Evolutionary conservation across 1,139 yeast species (phyloP).

Genomic region (Geotrichum bryndzae): DNA sequence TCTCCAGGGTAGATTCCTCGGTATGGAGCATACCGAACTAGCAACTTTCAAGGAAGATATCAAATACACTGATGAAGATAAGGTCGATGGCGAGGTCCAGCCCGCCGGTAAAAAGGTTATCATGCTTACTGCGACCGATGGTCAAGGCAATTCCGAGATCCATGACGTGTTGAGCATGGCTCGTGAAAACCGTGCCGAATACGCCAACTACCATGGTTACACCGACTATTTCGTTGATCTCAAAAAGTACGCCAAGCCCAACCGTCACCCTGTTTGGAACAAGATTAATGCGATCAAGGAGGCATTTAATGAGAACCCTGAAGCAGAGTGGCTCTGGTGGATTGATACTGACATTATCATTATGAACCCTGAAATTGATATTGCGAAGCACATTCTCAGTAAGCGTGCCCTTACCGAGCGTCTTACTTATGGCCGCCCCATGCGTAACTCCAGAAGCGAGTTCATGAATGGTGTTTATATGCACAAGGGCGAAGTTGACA

Average conservation of each 20-base stretch:
- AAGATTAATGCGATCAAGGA: conserved; percentile 31
- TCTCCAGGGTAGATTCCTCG: conserved; percentile 11
- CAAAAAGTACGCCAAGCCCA: conserved; percentile 20
- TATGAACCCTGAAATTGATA: conserved; percentile 30
- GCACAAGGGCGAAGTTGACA: conserved; percentile 21
- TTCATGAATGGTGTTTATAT: conserved; percentile 22
- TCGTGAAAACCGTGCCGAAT: conserved; percentile 31
- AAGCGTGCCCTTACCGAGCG: conserved; percentile 28
- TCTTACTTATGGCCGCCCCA: conserved; percentile 23
- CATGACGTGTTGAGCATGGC: conserved; percentile 27
- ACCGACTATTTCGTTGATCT: conserved; percentile 30
- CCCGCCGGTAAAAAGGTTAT: conserved; percentile 29
- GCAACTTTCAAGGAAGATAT: conserved; percentile 7
- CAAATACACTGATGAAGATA: conserved; percentile 5
- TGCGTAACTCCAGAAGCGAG: conserved; percentile 19
- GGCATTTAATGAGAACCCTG: conserved; percentile 29
- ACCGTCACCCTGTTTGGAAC: conserved; percentile 28
- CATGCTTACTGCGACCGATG: conserved; percentile 32
- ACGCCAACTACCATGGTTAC: conserved; percentile 32
- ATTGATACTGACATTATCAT: conserved; percentile 33
- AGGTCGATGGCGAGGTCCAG: conserved; percentile 20
- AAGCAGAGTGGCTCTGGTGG: conserved; percentile 37
- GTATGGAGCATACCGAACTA: conserved; percentile 14
- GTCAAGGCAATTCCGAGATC: conserved; percentile 26
- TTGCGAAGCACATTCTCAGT: conserved; percentile 31